Conservation (phyloP, 2,329 filamentous ascomycete genomes). For the Metarhizium guizhouense region DNA sequence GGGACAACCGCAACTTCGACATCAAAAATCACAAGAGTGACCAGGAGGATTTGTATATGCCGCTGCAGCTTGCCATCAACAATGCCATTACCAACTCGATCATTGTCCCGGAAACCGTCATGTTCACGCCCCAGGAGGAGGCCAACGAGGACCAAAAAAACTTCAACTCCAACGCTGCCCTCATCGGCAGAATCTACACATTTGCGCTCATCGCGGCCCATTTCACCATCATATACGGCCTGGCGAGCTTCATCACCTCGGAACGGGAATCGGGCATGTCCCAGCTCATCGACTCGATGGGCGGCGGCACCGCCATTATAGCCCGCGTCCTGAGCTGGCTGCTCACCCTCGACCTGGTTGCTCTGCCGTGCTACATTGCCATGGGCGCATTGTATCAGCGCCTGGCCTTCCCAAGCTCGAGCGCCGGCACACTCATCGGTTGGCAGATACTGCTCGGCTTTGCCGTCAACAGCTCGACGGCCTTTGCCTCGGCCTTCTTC, state of each 20-base stretch:
- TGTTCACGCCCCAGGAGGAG: slow-evolving; percentile 10
- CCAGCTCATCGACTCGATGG: slow-evolving; percentile 29
- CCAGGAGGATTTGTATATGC: slow-evolving; percentile 15
- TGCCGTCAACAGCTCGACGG: slow-evolving; percentile 54
- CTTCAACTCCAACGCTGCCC: neutral
- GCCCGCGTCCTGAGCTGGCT: slow-evolving; percentile 18
- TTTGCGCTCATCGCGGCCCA: slow-evolving; percentile 16
- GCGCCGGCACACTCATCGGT: slow-evolving; percentile 22
- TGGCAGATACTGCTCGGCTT: slow-evolving; percentile 39
- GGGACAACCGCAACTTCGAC: slow-evolving; percentile 33
- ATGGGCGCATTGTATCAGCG: slow-evolving; percentile 25
- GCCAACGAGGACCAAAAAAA: slow-evolving; percentile 2
- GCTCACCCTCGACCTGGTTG: slow-evolving; percentile 16
- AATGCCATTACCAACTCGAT: slow-evolving; percentile 20
- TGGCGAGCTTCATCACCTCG: slow-evolving; percentile 14
- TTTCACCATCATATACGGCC: slow-evolving; percentile 12
- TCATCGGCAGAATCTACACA: slow-evolving; percentile 12
- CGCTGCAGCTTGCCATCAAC: slow-evolving; percentile 24
- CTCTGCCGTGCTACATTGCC: slow-evolving; percentile 30
- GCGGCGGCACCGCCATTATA: slow-evolving; percentile 26
- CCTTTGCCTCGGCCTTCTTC: slow-evolving; percentile 41
- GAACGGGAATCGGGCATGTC: slow-evolving; percentile 24
- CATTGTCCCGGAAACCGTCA: slow-evolving; percentile 10
- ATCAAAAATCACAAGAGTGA: slow-evolving; percentile 29
- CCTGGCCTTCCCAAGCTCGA: slow-evolving; percentile 20